Percentiles rank a stretch among this genome's conserved stretches.
These are phyloP conservation scores for Piper betle DNA, from an alignment of 164 flowering plant genomes.

Conservation along the genomic window DNA sequence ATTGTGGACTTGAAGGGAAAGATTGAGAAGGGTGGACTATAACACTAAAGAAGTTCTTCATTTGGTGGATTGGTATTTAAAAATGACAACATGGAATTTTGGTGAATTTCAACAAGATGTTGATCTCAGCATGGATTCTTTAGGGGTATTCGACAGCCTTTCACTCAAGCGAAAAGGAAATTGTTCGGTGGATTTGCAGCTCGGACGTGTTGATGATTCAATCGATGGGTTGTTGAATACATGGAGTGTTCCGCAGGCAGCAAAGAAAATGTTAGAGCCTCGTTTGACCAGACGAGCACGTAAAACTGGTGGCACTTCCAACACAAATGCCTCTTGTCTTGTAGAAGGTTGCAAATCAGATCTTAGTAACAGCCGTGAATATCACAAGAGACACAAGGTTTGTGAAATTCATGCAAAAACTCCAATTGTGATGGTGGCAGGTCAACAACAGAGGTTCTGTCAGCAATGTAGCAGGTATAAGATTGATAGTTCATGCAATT, in stretches of 20 bases:
- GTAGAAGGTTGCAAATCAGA: slow-evolving; percentile 76
- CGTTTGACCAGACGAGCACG: slow-evolving; percentile 51
- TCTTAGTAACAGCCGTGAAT: slow-evolving; percentile 67
- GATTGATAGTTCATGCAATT: background rate
- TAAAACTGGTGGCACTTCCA: slow-evolving; percentile 23
- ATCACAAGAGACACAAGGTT: slow-evolving; percentile 79
- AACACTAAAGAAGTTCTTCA: background rate
- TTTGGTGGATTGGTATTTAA: slow-evolving; percentile 54
- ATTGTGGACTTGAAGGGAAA: background rate
- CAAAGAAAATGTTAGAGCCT: slow-evolving; percentile 17
- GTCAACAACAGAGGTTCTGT: slow-evolving; percentile 69
- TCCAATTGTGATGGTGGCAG: slow-evolving; percentile 47
- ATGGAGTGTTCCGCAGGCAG: slow-evolving; percentile 17
- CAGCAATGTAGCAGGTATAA: slow-evolving; percentile 84
- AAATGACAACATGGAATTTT: slow-evolving; percentile 30
- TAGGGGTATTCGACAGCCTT: background rate
- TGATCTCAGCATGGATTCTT: background rate
- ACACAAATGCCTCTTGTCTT: slow-evolving; percentile 35
- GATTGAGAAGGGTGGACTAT: background rate
- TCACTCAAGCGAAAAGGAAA: slow-evolving; percentile 29
- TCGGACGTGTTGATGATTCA: slow-evolving; percentile 13
- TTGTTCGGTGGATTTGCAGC: slow-evolving; percentile 25
- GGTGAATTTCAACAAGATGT: slow-evolving; percentile 1
- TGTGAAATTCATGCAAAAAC: slow-evolving; percentile 79
- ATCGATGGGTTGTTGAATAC: slow-evolving; percentile 33